phyloP scores from a whole-genome alignment of 73 alveolate species.

The Stentor coeruleus region DNA sequence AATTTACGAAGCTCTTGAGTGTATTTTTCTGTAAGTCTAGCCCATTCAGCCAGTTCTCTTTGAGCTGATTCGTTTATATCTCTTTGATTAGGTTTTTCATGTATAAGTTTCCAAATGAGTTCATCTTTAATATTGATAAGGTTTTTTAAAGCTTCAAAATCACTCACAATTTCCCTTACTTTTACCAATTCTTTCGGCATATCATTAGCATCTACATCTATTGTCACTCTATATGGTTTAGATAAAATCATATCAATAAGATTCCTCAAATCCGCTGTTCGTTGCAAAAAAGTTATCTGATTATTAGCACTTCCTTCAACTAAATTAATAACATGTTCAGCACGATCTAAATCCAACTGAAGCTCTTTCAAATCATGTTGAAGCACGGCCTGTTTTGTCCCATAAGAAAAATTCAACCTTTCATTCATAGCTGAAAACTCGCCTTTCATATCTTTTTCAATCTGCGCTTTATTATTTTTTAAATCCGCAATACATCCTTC shows the following conservation, averaged over 20 bases:
- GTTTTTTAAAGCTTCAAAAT: neutral
- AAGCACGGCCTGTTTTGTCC: constrained; percentile 20
- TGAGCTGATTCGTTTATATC: neutral
- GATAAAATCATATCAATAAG: neutral
- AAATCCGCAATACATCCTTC: neutral
- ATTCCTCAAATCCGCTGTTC: neutral
- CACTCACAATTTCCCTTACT: neutral
- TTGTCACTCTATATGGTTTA: constrained; percentile 24
- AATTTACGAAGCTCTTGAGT: constrained; percentile 4
- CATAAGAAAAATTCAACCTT: constrained; percentile 20
- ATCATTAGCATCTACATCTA: neutral
- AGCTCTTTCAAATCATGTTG: constrained; percentile 13
- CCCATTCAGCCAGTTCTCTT: constrained; percentile 25
- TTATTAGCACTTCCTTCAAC: neutral
- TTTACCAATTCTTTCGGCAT: constrained; percentile 8
- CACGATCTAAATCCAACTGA: constrained; percentile 22
- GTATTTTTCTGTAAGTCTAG: constrained; percentile 19
- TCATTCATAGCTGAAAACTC: constrained; percentile 28
- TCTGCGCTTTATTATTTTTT: neutral
- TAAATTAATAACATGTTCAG: neutral
- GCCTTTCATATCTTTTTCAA: constrained; percentile 19
- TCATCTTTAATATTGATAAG: constrained; percentile 21
- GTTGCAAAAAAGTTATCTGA: neutral
- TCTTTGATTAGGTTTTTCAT: constrained; percentile 27
- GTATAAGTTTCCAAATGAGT: constrained; percentile 19